Conservation (phyloP, 768 basidiomycete genomes). For the Harrya chromipes region DNA sequence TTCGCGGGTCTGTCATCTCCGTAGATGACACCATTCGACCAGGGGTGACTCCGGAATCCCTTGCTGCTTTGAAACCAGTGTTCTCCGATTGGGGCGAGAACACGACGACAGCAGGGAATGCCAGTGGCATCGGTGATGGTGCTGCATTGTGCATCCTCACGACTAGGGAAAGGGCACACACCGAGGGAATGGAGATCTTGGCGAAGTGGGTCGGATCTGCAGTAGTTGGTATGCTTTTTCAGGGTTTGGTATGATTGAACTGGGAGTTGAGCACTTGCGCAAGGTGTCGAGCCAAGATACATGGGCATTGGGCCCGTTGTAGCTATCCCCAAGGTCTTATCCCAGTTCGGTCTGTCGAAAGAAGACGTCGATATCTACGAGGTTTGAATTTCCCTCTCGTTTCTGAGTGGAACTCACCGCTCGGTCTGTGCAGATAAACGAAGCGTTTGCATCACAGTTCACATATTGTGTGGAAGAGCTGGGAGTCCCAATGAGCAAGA, state of each 20-base stretch:
- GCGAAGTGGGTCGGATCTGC: constrained; percentile 80
- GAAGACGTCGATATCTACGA: constrained; percentile 78
- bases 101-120: constrained; percentile 80
- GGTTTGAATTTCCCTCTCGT: constrained; percentile 34
- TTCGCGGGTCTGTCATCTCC: constrained; percentile 63
- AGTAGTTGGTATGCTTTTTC: constrained; percentile 59
- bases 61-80: constrained; percentile 78
- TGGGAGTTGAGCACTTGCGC: neutral
- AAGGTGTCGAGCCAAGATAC: constrained; percentile 71
- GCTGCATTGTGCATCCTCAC: constrained; percentile 83
- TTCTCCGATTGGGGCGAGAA: constrained; percentile 78
- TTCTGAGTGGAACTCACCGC: neutral
- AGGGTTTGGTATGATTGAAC: neutral
- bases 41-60: constrained; percentile 75
- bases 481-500: constrained; percentile 69
- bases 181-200: constrained; percentile 72
- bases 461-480: constrained; percentile 89
- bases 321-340: constrained; percentile 69
- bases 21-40: constrained; percentile 86
- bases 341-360: constrained; percentile 57
- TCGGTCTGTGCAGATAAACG: constrained; percentile 58
- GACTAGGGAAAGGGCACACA: constrained; percentile 71
- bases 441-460: constrained; percentile 92
- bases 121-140: constrained; percentile 90
- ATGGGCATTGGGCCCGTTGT: constrained; percentile 77